Evolutionary conservation across 1,139 yeast species (phyloP).

Genomic region (Suhomyces ambrosiae): DNA sequence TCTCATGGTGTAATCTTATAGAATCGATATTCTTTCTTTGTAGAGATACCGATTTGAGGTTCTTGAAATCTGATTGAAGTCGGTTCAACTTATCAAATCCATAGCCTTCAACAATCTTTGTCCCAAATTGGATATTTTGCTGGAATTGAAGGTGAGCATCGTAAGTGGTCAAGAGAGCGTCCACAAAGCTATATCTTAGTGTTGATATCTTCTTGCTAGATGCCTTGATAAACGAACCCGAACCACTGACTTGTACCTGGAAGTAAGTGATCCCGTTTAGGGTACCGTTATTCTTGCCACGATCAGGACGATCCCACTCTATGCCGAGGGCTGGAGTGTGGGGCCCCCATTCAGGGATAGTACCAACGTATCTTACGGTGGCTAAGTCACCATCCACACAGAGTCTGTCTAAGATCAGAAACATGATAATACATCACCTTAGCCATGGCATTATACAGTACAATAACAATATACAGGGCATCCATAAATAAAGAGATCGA

Average conservation of each 20-base stretch:
- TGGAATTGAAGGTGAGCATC: conserved; percentile 26
- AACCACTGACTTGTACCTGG: conserved; percentile 26
- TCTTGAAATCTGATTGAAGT: conserved; percentile 48
- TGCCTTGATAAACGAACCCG: conserved; percentile 72
- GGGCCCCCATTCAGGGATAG: conserved; percentile 59
- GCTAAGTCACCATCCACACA: conserved; percentile 10
- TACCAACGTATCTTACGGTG: conserved; percentile 66
- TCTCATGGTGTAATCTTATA: no score
- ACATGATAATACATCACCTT: no score
- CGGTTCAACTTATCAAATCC: conserved; percentile 63
- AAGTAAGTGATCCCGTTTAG: conserved; percentile 67
- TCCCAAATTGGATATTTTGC: conserved; percentile 45
- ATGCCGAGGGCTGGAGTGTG: conserved; percentile 61
- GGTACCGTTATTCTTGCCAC: conserved; percentile 82
- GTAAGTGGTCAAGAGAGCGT: conserved; percentile 56
- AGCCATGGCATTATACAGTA: neutral
- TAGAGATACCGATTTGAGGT: conserved; percentile 53
- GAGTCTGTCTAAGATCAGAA: conserved; percentile 6
- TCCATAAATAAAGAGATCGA: no score
- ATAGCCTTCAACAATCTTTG: conserved; percentile 57
- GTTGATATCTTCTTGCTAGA: conserved; percentile 32
- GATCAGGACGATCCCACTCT: conserved; percentile 76
- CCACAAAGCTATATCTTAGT: conserved; percentile 35
- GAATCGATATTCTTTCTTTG: conserved; percentile 33
- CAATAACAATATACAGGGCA: neutral